A percentile compares a stretch with the other conserved stretches of the same genome.
Evolutionary conservation across 2,329 filamentous ascomycete species (phyloP).

Genomic region (Pseudocercospora musae): DNA sequence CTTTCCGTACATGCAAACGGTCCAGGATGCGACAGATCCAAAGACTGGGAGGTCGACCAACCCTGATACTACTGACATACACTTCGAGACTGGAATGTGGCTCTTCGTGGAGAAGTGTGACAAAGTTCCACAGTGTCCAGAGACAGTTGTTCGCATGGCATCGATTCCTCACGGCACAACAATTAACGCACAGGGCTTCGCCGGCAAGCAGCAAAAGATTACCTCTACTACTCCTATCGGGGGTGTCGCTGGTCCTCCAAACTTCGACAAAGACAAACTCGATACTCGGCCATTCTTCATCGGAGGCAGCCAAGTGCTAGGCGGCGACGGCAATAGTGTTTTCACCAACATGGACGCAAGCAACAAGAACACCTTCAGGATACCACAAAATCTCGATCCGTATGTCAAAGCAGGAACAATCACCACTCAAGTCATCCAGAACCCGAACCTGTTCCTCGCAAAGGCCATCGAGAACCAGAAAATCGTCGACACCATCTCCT

Average conservation of each 20-base stretch:
- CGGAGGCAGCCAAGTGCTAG: neutral
- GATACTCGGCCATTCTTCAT: slow-evolving; percentile 33
- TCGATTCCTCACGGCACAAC: slow-evolving; percentile 46
- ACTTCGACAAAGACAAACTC: neutral
- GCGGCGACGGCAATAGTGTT: slow-evolving; percentile 8
- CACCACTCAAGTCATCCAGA: slow-evolving; percentile 28
- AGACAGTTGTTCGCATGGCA: slow-evolving; percentile 37
- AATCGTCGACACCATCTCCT: slow-evolving; percentile 33
- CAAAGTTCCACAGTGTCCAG: slow-evolving; percentile 22
- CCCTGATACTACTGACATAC: slow-evolving; percentile 34
- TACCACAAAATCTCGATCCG: slow-evolving; percentile 33
- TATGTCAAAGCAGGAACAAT: slow-evolving; percentile 35
- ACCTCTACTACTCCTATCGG: slow-evolving; percentile 14
- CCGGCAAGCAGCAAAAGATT: neutral
- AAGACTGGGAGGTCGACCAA: slow-evolving; percentile 24
- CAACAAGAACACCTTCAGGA: slow-evolving; percentile 23
- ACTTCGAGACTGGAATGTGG: slow-evolving; percentile 44
- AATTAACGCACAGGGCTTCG: slow-evolving; percentile 42
- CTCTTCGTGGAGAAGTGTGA: slow-evolving; percentile 32
- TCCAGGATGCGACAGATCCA: slow-evolving; percentile 36
- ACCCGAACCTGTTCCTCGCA: slow-evolving; percentile 17
- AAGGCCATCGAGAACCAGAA: slow-evolving; percentile 33
- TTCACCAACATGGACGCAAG: neutral
- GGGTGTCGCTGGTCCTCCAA: slow-evolving; percentile 23
- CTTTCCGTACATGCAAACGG: slow-evolving; percentile 38